phyloP scores from a whole-genome alignment of 192 early-diverging fungal species.

The Entrophospora sp. region DNA sequence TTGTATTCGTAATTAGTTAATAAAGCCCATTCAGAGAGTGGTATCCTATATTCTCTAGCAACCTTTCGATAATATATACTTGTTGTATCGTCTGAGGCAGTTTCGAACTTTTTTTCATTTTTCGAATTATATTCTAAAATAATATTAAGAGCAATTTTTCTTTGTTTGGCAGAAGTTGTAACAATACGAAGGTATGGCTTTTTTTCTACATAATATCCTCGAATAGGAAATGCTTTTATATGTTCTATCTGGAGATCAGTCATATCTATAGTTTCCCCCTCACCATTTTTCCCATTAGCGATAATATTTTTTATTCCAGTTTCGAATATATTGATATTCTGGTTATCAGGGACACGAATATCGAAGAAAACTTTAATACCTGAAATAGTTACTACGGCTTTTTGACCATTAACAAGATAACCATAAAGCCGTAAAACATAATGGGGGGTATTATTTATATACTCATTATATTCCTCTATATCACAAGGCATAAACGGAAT shows the following conservation, averaged over 20 bases:
- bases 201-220: constrained; percentile 5
- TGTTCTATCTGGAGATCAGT: neutral
- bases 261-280: neutral
- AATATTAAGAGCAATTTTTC: neutral
- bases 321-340: neutral
- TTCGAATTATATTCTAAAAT: neutral
- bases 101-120: neutral
- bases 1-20: neutral
- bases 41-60: neutral
- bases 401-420: neutral
- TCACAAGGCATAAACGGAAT: neutral
- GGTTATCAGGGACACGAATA: neutral
- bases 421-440: neutral
- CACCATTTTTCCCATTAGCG: neutral
- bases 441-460: neutral
- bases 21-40: neutral
- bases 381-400: neutral
- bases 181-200: neutral
- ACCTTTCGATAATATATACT: neutral
- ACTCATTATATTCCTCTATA: neutral
- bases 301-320: neutral
- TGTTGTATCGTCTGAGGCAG: constrained; percentile 1
- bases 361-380: neutral
- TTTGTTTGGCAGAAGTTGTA: neutral
- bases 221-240: neutral